These are phyloP conservation scores for Candida ipomoeae DNA, from an alignment of 805 yeast genomes.

Conservation along the genomic window DNA sequence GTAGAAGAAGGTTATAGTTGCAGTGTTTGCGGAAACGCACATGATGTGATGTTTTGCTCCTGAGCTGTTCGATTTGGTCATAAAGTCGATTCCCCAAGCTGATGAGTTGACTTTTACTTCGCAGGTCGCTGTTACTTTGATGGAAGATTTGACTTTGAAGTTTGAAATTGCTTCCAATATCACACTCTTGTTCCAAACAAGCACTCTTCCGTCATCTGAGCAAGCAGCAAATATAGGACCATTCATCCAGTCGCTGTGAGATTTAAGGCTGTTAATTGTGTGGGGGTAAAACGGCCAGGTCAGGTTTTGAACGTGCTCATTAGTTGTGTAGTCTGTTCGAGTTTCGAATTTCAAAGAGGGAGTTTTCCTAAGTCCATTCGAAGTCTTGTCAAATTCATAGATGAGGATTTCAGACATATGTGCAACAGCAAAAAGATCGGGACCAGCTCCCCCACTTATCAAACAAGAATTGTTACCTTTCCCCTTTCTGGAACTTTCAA, in stretches of 20 bases:
- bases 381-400: constrained; percentile 27
- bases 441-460: constrained; percentile 15
- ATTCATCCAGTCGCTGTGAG: constrained; percentile 29
- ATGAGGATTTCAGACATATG: constrained; percentile 32
- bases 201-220: constrained; percentile 51
- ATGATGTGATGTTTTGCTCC: constrained; percentile 31
- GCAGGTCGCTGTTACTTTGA: constrained; percentile 20
- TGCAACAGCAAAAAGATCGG: constrained; percentile 28
- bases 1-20: constrained; percentile 39
- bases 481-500: constrained; percentile 30
- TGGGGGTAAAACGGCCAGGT: constrained; percentile 56
- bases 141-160: background rate
- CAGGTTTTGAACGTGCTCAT: constrained; percentile 38
- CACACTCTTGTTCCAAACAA: constrained; percentile 31
- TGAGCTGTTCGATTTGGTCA: constrained; percentile 13
- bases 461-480: constrained; percentile 38
- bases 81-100: constrained; percentile 60
- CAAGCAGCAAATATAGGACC: constrained; percentile 46
- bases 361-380: constrained; percentile 23
- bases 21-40: constrained; percentile 54
- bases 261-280: constrained; percentile 48
- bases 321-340: constrained; percentile 37
- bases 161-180: constrained; percentile 19
- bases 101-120: constrained; percentile 35
- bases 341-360: constrained; percentile 38